Conservation (phyloP, 768 basidiomycete genomes). For the Boletus tylopilopsis region DNA sequence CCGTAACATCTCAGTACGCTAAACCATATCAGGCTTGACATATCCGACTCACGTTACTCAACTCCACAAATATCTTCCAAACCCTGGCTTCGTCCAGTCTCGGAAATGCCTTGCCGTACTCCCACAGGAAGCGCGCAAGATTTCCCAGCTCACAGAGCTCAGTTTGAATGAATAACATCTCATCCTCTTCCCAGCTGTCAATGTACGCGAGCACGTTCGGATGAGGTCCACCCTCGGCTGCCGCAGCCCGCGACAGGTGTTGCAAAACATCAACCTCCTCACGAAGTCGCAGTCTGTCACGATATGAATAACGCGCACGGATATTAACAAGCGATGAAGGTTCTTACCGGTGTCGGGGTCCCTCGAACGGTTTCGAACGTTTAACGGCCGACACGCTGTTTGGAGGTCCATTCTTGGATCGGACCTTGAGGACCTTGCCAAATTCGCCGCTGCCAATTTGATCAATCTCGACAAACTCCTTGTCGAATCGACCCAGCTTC, state of each 20-base stretch:
- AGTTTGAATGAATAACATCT: slow-evolving; percentile 86
- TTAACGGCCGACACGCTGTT: slow-evolving; percentile 79
- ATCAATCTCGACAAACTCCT: slow-evolving; percentile 75
- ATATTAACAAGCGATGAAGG: slow-evolving; percentile 13
- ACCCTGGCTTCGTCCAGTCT: slow-evolving; percentile 86
- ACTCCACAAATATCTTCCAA: slow-evolving; percentile 93
- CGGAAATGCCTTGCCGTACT: slow-evolving; percentile 83
- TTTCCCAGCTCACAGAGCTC: slow-evolving; percentile 94
- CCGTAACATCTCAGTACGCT: slow-evolving; percentile 22
- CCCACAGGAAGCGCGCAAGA: slow-evolving; percentile 85
- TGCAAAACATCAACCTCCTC: slow-evolving; percentile 94
- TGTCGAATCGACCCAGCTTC: slow-evolving; percentile 67
- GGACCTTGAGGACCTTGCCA: slow-evolving; percentile 86
- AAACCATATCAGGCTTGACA: slow-evolving; percentile 20
- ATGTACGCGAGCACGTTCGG: slow-evolving; percentile 85
- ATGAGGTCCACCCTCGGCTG: slow-evolving; percentile 38
- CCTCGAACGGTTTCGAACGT: slow-evolving; percentile 90
- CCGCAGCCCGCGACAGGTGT: slow-evolving; percentile 52
- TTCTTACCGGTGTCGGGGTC: slow-evolving; percentile 81
- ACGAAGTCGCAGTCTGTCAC: slow-evolving; percentile 68
- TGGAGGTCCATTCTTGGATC: slow-evolving; percentile 55
- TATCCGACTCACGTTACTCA: slow-evolving; percentile 69
- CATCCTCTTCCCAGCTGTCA: slow-evolving; percentile 95
- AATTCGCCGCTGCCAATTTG: slow-evolving; percentile 91
- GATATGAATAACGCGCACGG: slow-evolving; percentile 16